Base-by-base conservation (phyloP, 2,329 filamentous ascomycete species). In the Coccinonectria pachysandricola region DNA sequence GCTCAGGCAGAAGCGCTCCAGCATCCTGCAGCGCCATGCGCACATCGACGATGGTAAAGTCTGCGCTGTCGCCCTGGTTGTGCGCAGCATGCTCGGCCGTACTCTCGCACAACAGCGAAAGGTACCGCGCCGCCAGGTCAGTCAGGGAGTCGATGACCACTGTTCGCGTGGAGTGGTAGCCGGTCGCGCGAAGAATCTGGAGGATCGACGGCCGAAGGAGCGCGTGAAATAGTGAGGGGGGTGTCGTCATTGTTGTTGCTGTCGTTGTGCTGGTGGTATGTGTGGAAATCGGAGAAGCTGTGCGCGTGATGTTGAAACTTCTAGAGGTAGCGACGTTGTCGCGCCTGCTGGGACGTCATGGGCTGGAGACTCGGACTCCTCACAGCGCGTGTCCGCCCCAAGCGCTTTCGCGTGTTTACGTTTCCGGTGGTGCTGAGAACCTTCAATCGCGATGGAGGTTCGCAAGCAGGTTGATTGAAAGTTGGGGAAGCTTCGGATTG, bases 161-260 rank as follows among this genome's bases (percentile, higher is more conserved):
- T 2, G 84, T 78, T 28, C 76, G 76, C 26, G 85, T 82, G 21
- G 79, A 69, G 52, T 92, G 83, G 60, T 92, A 96, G 50, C 88
- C 88, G 13, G 85, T 79, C 15, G 87, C 84, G 48, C 88, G 85
- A 26, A 96, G 75, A 46, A 93, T 88, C 57, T 95, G 86, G 31
- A 96, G 74, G 34, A 95, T 74, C 24, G 79, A 78, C 2, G 88
- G 88, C 21, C 86, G 84, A 31, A 96, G 68, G 37, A 94, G 77
- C 34, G 82, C 79, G 56, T 84, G 79, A 59, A 64, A 70, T 30
- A 70, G 54, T n/a, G 62, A 53, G 7, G 59, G 54, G 4, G 60
- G 62, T 35, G 56, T 57, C 43, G 56, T 55, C 64, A 68, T 69
- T 22, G 32, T 52, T 31, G 32, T n/a, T 12, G 10, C 17, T 7